Percentiles rank a stretch among this genome's conserved stretches.
Evolutionary conservation across 352 stramenopile species (phyloP).

Genomic region (Phytophthora quininea): DNA sequence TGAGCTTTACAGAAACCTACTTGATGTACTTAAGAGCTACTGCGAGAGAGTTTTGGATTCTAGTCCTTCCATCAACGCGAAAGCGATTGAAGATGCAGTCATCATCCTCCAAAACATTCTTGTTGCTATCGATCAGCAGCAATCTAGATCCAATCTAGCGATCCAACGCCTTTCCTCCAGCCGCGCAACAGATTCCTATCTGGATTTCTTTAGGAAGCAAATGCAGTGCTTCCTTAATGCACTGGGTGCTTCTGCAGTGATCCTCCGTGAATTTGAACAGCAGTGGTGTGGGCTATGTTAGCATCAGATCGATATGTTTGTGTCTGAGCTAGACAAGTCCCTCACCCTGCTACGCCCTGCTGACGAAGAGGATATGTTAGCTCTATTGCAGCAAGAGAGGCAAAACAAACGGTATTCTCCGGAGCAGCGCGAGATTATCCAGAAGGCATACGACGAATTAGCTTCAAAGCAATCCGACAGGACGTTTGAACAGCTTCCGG

Average conservation of each 20-base stretch:
- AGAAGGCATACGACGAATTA: conserved; percentile 1
- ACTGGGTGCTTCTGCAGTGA: neutral
- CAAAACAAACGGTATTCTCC: neutral
- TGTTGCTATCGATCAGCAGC: neutral
- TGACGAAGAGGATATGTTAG: neutral
- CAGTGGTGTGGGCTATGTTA: neutral
- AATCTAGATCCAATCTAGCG: neutral
- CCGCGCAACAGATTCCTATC: neutral
- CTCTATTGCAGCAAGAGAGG: neutral
- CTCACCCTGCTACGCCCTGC: neutral
- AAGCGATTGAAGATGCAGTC: no score
- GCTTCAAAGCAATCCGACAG: neutral
- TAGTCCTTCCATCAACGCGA: no score
- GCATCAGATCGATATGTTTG: neutral
- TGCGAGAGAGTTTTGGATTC: no score
- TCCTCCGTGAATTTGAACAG: neutral
- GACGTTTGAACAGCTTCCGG: neutral
- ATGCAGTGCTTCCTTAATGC: conserved; percentile 1
- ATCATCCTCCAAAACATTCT: no score
- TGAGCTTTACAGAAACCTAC: no score
- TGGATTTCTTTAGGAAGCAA: conserved; percentile 10
- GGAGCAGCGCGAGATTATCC: neutral
- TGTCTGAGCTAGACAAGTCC: conserved; percentile 1
- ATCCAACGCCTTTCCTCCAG: neutral
- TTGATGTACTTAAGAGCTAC: no score